These are phyloP conservation scores for Colletotrichum sp. DNA, from an alignment of 2,329 filamentous ascomycete species.

Conservation along the genomic window DNA sequence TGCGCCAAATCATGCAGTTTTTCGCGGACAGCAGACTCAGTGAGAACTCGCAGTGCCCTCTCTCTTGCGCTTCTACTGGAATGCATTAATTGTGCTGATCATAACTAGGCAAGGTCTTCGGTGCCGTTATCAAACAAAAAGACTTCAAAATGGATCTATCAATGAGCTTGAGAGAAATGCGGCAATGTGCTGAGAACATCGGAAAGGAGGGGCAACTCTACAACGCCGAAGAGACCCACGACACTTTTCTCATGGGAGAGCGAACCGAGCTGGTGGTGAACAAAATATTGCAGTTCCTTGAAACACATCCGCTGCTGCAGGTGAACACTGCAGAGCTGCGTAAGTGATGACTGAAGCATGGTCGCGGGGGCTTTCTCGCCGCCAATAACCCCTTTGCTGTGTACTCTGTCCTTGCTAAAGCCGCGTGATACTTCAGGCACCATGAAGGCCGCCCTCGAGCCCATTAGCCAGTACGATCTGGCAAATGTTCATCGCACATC, in stretches of 20 bases:
- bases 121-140: not conserved
- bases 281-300: not conserved
- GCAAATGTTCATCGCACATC: not conserved
- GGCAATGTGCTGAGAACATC: not conserved
- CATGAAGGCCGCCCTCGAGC: not conserved
- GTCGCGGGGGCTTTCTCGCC: not conserved
- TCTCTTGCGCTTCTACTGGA: not conserved
- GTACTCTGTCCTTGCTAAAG: not conserved
- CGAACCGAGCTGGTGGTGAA: not conserved
- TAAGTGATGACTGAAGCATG: not conserved
- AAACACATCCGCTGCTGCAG: not conserved
- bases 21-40: constrained; percentile 10
- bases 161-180: not conserved
- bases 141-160: not conserved
- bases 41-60: not conserved
- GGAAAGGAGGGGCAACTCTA: not conserved
- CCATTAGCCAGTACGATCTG: not conserved
- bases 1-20: constrained; percentile 20
- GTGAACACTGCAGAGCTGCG: not conserved
- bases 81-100: not conserved
- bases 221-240: not conserved
- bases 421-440: not conserved
- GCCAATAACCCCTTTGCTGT: not conserved
- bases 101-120: not conserved
- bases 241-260: not conserved